Conservation (phyloP, 768 basidiomycete genomes). For the Pleurotus tuoliensis region DNA sequence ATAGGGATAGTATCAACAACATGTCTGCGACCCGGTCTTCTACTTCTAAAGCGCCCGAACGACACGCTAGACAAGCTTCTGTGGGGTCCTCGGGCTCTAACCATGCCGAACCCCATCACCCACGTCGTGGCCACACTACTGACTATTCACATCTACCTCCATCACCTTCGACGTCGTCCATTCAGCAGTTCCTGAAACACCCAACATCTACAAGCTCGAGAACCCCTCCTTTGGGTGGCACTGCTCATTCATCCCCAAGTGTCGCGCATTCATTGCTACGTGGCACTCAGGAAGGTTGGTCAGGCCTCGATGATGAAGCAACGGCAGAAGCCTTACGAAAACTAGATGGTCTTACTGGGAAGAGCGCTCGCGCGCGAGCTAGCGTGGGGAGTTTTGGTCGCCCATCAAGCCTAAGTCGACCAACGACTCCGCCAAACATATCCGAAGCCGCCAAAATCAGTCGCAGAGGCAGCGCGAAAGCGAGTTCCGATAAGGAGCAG, state of each 20-base stretch:
- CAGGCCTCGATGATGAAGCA: constrained; percentile 80
- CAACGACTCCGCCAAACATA: constrained; percentile 70
- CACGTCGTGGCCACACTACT: constrained; percentile 62
- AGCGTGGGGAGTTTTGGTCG: constrained; percentile 74
- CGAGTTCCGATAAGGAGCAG: constrained; percentile 40
- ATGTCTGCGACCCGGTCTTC: not conserved
- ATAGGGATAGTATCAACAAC: constrained; percentile 49
- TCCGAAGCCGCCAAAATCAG: constrained; percentile 38
- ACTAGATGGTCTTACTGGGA: constrained; percentile 82
- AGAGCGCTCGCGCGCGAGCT: constrained; percentile 70
- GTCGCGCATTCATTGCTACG: constrained; percentile 83
- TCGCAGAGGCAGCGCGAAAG: constrained; percentile 31
- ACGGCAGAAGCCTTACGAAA: constrained; percentile 91
- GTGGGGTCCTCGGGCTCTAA: constrained; percentile 65
- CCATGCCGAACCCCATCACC: constrained; percentile 41
- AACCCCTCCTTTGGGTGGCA: constrained; percentile 26
- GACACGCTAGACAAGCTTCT: constrained; percentile 65
- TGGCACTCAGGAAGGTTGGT: constrained; percentile 89
- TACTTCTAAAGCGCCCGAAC: constrained; percentile 32
- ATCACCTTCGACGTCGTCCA: constrained; percentile 86
- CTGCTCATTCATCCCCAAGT: constrained; percentile 47
- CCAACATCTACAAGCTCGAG: constrained; percentile 31
- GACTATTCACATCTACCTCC: constrained; percentile 91
- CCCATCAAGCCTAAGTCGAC: constrained; percentile 61
- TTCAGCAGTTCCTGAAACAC: constrained; percentile 76